Evolutionary conservation across 148 eudicot genomes (phyloP).

Genomic region (Polygonum aviculare): DNA sequence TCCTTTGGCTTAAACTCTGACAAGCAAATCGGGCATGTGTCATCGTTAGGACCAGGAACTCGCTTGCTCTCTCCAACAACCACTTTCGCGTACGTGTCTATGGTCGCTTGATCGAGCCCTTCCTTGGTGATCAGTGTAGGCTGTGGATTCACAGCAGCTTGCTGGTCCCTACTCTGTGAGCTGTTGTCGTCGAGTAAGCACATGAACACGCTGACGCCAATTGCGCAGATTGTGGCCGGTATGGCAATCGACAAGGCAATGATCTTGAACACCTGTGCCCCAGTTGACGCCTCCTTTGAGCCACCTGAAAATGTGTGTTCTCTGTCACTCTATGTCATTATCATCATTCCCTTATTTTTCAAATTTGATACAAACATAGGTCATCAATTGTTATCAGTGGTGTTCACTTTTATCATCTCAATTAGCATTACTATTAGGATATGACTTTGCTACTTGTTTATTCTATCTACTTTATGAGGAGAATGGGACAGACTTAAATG

Average conservation of each 20-base stretch:
- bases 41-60: conserved; percentile 55
- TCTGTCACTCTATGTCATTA: neutral
- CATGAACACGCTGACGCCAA: conserved; percentile 27
- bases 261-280: conserved; percentile 32
- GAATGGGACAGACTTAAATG: no score
- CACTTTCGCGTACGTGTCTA: conserved; percentile 65
- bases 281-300: conserved; percentile 6
- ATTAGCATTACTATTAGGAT: no score
- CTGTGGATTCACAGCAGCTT: conserved; percentile 19
- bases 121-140: neutral
- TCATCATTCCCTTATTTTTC: neutral
- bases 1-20: conserved; percentile 57
- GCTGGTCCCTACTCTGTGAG: conserved; percentile 2
- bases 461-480: no score
- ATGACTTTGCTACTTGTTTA: no score
- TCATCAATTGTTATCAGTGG: no score
- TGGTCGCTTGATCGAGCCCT: conserved; percentile 75
- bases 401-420: no score
- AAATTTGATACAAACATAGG: neutral
- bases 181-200: conserved; percentile 24
- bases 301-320: conserved; percentile 8
- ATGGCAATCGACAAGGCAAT: conserved; percentile 42
- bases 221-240: conserved; percentile 40
- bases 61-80: conserved; percentile 68
- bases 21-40: conserved; percentile 72